These are phyloP conservation scores for Castanospermum australe DNA, from an alignment of 306 rosid species.

Conservation along the genomic window DNA sequence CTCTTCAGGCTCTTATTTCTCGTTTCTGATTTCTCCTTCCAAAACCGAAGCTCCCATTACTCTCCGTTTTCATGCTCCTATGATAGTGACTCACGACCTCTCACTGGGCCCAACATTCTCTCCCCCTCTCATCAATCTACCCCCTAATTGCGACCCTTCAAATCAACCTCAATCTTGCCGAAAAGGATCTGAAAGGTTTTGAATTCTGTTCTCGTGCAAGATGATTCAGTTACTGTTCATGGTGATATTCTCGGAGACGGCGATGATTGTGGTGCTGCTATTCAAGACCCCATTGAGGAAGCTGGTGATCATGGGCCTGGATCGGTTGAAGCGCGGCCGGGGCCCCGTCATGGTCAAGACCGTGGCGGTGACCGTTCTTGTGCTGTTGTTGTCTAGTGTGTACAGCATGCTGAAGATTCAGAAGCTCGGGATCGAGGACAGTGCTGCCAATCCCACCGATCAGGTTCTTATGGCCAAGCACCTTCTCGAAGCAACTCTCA, in stretches of 20 bases:
- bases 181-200: slow-evolving; percentile 30
- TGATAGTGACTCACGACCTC: slow-evolving; percentile 25
- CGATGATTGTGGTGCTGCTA: slow-evolving; percentile 46
- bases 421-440: slow-evolving; percentile 64
- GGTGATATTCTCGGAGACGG: slow-evolving; percentile 63
- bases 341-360: slow-evolving; percentile 86
- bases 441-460: slow-evolving; percentile 73
- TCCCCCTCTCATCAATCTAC: too few relatives aligned
- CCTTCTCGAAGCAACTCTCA: slow-evolving; percentile 84
- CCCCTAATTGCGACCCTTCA: too few relatives aligned
- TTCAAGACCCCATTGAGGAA: slow-evolving; percentile 91
- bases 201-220: slow-evolving; percentile 2
- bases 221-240: slow-evolving; percentile 74
- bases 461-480: slow-evolving; percentile 89
- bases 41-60: too few relatives aligned
- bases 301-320: slow-evolving; percentile 66
- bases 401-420: slow-evolving; percentile 62
- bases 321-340: slow-evolving; percentile 79
- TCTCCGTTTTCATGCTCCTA: not conserved
- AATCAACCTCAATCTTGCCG: too few relatives aligned
- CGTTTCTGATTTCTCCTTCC: too few relatives aligned
- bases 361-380: slow-evolving; percentile 56
- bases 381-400: slow-evolving; percentile 52
- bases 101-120: not conserved
- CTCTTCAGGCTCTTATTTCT: too few relatives aligned